Evolutionary conservation across 1,284 basidiomycete genomes (phyloP).

Genomic region (Filobasidium uniguttulatum): DNA sequence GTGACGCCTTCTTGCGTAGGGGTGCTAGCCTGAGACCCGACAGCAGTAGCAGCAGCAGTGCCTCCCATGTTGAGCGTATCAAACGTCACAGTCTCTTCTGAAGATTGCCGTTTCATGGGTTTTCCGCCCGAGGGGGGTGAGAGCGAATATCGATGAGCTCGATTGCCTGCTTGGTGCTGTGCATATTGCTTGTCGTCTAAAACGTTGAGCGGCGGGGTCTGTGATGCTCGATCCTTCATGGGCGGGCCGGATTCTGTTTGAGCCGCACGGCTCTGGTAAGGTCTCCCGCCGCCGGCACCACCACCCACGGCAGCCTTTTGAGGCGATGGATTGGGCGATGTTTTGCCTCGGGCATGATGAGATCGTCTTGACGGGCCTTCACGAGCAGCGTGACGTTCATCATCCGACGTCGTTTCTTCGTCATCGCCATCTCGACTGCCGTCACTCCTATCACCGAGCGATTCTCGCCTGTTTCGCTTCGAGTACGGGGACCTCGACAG

Average conservation of each 20-base stretch:
- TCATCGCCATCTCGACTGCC: slow-evolving; percentile 65
- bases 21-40: background rate
- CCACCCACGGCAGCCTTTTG: background rate
- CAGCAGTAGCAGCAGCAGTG: background rate
- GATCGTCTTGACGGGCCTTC: background rate
- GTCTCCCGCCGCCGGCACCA: background rate
- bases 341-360: background rate
- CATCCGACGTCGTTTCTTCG: slow-evolving; percentile 40
- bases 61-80: background rate
- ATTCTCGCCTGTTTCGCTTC: slow-evolving; percentile 28
- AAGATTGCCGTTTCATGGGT: background rate
- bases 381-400: slow-evolving; percentile 2
- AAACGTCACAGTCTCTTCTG: slow-evolving; percentile 5
- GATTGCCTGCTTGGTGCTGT: background rate
- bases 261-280: slow-evolving; percentile 1
- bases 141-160: background rate
- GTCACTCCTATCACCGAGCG: slow-evolving; percentile 24
- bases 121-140: background rate
- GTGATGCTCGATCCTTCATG: background rate
- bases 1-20: background rate
- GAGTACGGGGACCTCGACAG: slow-evolving; percentile 5
- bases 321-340: background rate
- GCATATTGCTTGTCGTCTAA: background rate
- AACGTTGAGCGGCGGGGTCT: background rate
- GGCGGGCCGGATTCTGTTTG: slow-evolving; percentile 3